Evolutionary conservation across 805 yeast species (phyloP), one percentile per base, ranked within the genome.

Genomic region (Candida suzukii): DNA sequence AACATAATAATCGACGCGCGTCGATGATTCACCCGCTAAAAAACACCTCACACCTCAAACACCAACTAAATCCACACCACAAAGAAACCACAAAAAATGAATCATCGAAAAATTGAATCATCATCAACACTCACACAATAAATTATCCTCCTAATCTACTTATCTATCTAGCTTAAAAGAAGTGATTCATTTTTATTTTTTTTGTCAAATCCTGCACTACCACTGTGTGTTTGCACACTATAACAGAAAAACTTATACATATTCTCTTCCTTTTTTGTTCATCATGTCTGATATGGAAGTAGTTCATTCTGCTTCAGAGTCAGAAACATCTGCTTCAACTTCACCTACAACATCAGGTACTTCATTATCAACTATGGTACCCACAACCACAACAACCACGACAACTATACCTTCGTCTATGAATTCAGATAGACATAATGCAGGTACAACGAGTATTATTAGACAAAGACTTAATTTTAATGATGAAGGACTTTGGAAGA

Each of bases 401-500:
- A 28, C 17, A 13, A 16, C 7, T 6, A 18, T 18, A 6, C 5
- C 25, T 9, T 6, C 25, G 5, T 18, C 25, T 19, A 13, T 8
- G 19, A 21, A 10, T 12, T n/a, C n/a, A n/a, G 37, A 34, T 24
- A 21, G 28, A 16, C 27, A 34, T 16, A 20, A 5, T 9, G 22
- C 22, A 3, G 72, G 68, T 22, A 61, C 70, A 28, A 53, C 73
- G 1, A 50, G 58, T 38, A 39, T 51, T 9, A 78, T 84, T 14
- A 65, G 93, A 25, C 61, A 66, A 30, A 74, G 76, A 52, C 70
- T 93, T 37, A 74, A 80, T 40, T 93, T 93, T 63, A 69, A 69
- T 10, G 96, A 93, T 58, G 95, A 87, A 46, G 68, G 77, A 34
- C 71, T 74, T 42, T 93, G 99, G 99, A 87, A 86, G 57, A 74